Percentiles rank a stretch among this genome's conserved stretches.
phyloP scores from a whole-genome alignment of 768 basidiomycete genomes.

The Tremella yokohamensis region DNA sequence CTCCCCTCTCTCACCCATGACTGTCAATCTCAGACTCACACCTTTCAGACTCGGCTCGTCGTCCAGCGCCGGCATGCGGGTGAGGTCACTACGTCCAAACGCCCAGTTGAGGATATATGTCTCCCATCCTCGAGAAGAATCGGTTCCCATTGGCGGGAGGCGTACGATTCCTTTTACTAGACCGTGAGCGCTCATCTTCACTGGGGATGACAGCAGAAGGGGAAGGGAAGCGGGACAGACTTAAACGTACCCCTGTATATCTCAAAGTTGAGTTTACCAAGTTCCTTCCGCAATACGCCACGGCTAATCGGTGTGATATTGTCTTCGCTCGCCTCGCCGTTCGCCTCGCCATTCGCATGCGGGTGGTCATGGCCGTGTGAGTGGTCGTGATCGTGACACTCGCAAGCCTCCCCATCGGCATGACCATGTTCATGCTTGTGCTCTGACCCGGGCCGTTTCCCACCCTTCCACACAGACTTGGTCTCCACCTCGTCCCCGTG shows the following conservation, averaged over 20 bases:
- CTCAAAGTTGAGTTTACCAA: constrained; percentile 47
- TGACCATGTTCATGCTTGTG: constrained; percentile 32
- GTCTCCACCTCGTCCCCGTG: constrained; percentile 88
- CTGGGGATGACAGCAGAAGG: background rate
- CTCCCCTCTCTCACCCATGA: constrained; percentile 88
- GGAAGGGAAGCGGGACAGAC: background rate
- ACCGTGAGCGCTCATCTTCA: background rate
- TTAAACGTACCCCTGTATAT: constrained; percentile 45
- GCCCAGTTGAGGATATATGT: constrained; percentile 74
- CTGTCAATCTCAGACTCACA: constrained; percentile 63
- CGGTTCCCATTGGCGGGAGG: constrained; percentile 43
- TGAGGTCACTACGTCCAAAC: constrained; percentile 76
- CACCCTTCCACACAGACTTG: constrained; percentile 60
- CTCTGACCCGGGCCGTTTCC: constrained; percentile 28
- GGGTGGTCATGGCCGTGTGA: background rate
- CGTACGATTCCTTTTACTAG: constrained; percentile 82
- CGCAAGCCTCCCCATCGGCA: constrained; percentile 12
- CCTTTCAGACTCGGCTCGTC: constrained; percentile 44
- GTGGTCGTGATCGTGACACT: background rate
- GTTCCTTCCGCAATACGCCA: constrained; percentile 28
- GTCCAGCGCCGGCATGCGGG: constrained; percentile 49
- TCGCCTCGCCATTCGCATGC: background rate
- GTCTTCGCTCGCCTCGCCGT: background rate
- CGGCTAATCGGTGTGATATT: constrained; percentile 23
- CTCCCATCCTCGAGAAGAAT: constrained; percentile 30